These are phyloP conservation scores for Leccinum uliginosum DNA, from an alignment of 768 basidiomycete species.

Conservation along the genomic window DNA sequence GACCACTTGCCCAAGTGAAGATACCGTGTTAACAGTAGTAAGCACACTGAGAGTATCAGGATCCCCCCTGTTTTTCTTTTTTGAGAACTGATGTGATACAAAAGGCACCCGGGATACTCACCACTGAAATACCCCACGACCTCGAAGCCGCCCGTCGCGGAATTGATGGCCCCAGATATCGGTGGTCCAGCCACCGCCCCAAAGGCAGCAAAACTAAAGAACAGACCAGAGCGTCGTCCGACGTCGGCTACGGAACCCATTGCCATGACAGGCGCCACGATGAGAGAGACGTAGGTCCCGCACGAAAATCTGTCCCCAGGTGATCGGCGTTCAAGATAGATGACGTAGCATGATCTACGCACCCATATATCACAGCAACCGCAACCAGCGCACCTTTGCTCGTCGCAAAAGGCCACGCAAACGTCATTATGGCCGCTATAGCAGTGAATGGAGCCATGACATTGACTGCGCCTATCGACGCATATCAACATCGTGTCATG, in stretches of 20 bases:
- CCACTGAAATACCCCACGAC: slow-evolving; percentile 40
- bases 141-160: slow-evolving; percentile 44
- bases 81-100: neutral
- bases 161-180: slow-evolving; percentile 66
- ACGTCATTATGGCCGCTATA: slow-evolving; percentile 54
- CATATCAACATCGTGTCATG: neutral
- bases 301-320: slow-evolving; percentile 45
- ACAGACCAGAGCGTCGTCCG: slow-evolving; percentile 63
- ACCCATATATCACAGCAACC: slow-evolving; percentile 65
- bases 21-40: slow-evolving; percentile 39
- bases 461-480: slow-evolving; percentile 55
- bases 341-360: slow-evolving; percentile 6
- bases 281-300: slow-evolving; percentile 57
- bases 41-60: slow-evolving; percentile 38
- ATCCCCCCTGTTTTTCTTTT: slow-evolving; percentile 29
- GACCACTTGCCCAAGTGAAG: slow-evolving; percentile 36
- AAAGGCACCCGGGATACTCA: slow-evolving; percentile 1
- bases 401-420: slow-evolving; percentile 65
- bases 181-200: slow-evolving; percentile 69
- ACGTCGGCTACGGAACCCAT: slow-evolving; percentile 60
- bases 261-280: slow-evolving; percentile 53
- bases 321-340: neutral
- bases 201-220: slow-evolving; percentile 55
- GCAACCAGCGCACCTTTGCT: slow-evolving; percentile 44
- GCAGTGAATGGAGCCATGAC: slow-evolving; percentile 62